These are phyloP conservation scores for Huiozyma naganishii DNA, from an alignment of 805 yeast genomes.

Conservation along the genomic window DNA sequence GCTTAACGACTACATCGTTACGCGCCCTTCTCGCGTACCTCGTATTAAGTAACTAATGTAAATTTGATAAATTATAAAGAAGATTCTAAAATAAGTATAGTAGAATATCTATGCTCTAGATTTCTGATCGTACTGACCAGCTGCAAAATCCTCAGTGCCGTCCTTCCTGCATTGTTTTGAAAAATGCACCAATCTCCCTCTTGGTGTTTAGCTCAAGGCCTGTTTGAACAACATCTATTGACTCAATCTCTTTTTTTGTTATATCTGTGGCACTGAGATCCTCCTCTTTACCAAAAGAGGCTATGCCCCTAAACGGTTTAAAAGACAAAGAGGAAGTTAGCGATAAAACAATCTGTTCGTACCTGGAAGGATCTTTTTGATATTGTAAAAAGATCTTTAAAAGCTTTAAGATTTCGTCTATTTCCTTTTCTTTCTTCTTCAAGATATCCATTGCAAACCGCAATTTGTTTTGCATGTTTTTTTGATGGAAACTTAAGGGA, in stretches of 20 bases:
- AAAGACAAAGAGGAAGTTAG: not conserved
- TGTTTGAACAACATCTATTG: slow-evolving; percentile 15
- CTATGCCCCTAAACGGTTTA: not conserved
- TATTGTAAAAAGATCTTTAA: slow-evolving; percentile 11
- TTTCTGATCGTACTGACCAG: too few species aligned
- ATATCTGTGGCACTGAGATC: not conserved
- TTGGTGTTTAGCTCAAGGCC: slow-evolving; percentile 18
- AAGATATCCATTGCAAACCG: slow-evolving; percentile 15
- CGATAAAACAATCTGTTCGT: too few species aligned
- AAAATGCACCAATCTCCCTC: slow-evolving; percentile 18
- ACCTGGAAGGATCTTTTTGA: slow-evolving; percentile 1
- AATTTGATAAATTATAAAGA: too few species aligned
- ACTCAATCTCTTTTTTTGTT: slow-evolving; percentile 4
- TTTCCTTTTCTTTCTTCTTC: slow-evolving; percentile 8
- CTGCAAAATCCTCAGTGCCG: not conserved
- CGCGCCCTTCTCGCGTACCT: too few species aligned
- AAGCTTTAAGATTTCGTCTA: slow-evolving; percentile 12
- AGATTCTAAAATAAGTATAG: too few species aligned
- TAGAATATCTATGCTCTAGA: too few species aligned
- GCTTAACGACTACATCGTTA: too few species aligned
- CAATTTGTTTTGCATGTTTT: slow-evolving; percentile 10
- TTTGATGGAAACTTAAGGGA: slow-evolving; percentile 17
- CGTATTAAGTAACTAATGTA: too few species aligned
- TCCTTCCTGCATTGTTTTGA: slow-evolving; percentile 8
- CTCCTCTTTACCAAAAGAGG: not conserved